Evolutionary conservation across 2,329 filamentous ascomycete genomes (phyloP).

Genomic region (Microdochium nivale): DNA sequence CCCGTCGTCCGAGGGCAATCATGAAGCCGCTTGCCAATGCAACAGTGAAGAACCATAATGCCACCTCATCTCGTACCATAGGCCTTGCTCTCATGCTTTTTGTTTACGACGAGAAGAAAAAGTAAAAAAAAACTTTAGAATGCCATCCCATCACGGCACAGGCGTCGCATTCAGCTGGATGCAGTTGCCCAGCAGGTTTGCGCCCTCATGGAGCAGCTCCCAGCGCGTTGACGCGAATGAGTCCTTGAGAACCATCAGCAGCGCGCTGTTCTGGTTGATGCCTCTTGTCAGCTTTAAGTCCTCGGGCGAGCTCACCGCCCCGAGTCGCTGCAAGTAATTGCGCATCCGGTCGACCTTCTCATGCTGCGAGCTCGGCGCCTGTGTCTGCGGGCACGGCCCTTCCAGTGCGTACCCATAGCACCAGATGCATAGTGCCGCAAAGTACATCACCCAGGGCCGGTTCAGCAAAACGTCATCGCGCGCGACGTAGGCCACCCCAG

Average conservation of each 20-base stretch:
- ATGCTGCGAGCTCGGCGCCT: conserved; percentile 46
- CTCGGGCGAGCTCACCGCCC: conserved; percentile 63
- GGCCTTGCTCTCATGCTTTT: no score
- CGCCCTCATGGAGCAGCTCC: conserved; percentile 87
- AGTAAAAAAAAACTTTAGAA: no score
- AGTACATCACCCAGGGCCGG: conserved; percentile 91
- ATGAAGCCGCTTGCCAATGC: background rate
- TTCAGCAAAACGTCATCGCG: conserved; percentile 86
- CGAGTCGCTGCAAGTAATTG: conserved; percentile 64
- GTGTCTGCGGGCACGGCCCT: conserved; percentile 54
- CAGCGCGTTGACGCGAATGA: conserved; percentile 78
- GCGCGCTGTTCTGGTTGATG: conserved; percentile 72
- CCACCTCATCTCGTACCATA: background rate
- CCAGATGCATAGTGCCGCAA: conserved; percentile 88
- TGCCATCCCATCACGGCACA: conserved; percentile 18
- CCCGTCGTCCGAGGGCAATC: background rate
- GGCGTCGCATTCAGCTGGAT: conserved; percentile 45
- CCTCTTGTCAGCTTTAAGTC: conserved; percentile 66
- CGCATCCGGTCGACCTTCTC: conserved; percentile 73
- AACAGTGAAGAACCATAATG: background rate
- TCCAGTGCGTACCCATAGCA: conserved; percentile 88
- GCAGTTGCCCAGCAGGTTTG: conserved; percentile 71
- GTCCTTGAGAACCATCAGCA: conserved; percentile 74
- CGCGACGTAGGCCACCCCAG: conserved; percentile 59
- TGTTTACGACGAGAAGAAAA: no score